Conservation (phyloP, 169 alveolate genomes). For the Perkinsus chesapeaki region DNA sequence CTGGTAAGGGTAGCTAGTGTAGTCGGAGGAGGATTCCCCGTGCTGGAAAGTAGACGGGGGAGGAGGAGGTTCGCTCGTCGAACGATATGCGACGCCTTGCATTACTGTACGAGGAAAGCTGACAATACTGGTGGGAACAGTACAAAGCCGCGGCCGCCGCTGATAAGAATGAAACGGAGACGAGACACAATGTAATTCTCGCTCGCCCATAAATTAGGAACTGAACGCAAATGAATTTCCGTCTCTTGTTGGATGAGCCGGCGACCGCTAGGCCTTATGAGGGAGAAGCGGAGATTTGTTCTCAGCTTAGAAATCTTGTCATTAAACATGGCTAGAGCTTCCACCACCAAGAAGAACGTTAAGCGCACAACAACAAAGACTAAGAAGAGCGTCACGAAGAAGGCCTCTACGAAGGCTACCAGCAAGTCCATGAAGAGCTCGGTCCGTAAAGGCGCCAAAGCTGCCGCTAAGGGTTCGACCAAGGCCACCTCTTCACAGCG, state of each 20-base stretch:
- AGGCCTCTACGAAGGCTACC: neutral
- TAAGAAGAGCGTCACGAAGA: neutral
- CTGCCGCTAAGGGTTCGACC: neutral
- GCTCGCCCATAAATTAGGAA: neutral
- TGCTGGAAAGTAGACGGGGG: neutral
- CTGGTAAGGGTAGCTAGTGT: neutral
- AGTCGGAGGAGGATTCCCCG: no score
- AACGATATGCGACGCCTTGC: neutral
- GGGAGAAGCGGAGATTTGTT: no score
- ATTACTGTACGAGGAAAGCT: neutral
- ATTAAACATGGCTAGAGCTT: neutral
- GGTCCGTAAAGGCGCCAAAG: neutral
- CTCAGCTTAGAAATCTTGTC: neutral
- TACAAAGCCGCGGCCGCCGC: neutral
- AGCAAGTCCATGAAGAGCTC: neutral
- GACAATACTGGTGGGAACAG: neutral
- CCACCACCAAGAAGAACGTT: neutral
- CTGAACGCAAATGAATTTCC: neutral
- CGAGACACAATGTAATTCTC: neutral
- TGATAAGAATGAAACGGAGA: neutral
- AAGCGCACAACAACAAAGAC: neutral
- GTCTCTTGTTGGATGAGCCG: neutral
- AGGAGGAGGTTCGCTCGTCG: neutral
- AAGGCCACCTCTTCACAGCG: neutral
- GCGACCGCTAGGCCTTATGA: no score